Base-by-base conservation (phyloP, 2,329 filamentous ascomycete species). In the Clarireedia homoeocarpa region DNA sequence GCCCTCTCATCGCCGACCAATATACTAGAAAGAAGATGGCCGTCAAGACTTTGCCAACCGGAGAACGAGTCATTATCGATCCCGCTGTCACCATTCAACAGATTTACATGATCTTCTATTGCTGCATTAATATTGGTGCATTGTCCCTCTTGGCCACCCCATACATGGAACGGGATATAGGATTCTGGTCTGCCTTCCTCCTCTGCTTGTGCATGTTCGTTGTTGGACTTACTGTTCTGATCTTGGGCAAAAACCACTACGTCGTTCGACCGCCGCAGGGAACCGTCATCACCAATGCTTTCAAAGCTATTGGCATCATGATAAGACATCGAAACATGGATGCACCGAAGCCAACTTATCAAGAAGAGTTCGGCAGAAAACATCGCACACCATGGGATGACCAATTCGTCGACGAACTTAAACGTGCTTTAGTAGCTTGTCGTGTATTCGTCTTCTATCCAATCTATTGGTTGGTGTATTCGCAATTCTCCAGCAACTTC, bases 51-150 rank as follows among this genome's bases (percentile, higher is more conserved):
- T 69, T 79, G 7, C 77, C 80, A 60, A 71, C 70, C 2, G 82
- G 82, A 20, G 77, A 84, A 60, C 77, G 78, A 10, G 79, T 84
- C 38, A 81, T 85, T 53, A 74, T 82, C 5, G 82, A 85, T 59
- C 82, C 81, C 0, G 75, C 77, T 47, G 71, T 79, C 45, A 85
- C 82, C 2, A 71, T 81, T 12, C 74, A 78, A 2, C 75, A 81
- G 17, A 63, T 67, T 14, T 65, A 65, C 42, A 48, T 64, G 9
- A 54, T 59, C 68, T 89, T 88, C 67, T 89, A 89, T 71, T 74
- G 85, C 57, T 78, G 83, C 63, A 84, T 88, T 72, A 88, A 88
- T 66, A 65, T 86, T 12, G 86, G 86, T 40, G 78, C 83, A 24
- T 56, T 66, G 7, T 68, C 76, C 34, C 80, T 77, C 49, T 58